phyloP scores from a whole-genome alignment of 352 stramenopile genomes.

The Globisporangium nagaii region DNA sequence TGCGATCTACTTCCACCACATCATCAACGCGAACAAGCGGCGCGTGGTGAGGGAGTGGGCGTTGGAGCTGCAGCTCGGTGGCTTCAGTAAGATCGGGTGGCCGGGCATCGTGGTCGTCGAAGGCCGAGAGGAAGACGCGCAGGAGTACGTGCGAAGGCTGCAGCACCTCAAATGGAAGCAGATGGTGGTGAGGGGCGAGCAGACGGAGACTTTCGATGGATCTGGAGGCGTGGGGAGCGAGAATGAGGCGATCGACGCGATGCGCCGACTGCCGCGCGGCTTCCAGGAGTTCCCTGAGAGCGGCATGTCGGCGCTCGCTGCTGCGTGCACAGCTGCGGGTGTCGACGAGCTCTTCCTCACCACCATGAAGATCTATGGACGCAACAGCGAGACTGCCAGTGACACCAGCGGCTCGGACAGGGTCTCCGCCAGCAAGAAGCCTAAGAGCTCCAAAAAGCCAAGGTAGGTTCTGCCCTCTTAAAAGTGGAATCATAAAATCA shows the following conservation, averaged over 20 bases:
- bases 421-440: too few relatives aligned
- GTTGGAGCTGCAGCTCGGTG: slow-evolving; percentile 52
- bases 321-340: slow-evolving; percentile 37
- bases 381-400: not conserved
- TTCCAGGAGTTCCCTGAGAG: slow-evolving; percentile 63
- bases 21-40: slow-evolving; percentile 68
- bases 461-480: not conserved
- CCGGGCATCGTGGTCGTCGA: slow-evolving; percentile 75
- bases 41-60: slow-evolving; percentile 71
- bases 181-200: slow-evolving; percentile 71
- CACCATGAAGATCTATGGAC: slow-evolving; percentile 73
- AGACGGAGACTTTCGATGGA: slow-evolving; percentile 38
- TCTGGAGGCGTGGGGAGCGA: too few relatives aligned
- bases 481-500: not conserved
- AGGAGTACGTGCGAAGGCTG: slow-evolving; percentile 69
- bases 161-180: slow-evolving; percentile 80
- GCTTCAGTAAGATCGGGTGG: slow-evolving; percentile 82
- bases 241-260: slow-evolving; percentile 15
- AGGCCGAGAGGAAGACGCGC: slow-evolving; percentile 35
- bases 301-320: slow-evolving; percentile 59
- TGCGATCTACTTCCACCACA: slow-evolving; percentile 84
- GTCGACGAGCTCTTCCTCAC: slow-evolving; percentile 72
- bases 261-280: slow-evolving; percentile 27
- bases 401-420: too few relatives aligned
- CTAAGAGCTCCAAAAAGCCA: too few relatives aligned